Evolutionary conservation across 2,329 filamentous ascomycete genomes (phyloP), one percentile per base, ranked within the genome.

Genomic region (Epicoccum sorghinum): DNA sequence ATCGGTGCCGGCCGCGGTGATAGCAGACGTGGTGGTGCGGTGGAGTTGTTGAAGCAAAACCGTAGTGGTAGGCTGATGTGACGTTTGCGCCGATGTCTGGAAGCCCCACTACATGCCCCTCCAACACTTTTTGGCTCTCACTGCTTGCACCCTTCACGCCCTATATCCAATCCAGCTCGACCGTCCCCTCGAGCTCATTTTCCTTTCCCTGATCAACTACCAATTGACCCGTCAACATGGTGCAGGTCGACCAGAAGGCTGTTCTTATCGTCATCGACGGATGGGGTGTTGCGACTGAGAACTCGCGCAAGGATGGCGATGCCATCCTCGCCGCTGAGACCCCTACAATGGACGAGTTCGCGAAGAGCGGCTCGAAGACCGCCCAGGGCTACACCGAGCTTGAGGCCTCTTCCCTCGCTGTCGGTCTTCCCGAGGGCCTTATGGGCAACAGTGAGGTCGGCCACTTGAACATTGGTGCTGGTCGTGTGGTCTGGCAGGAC

Each of bases 391-490:
- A 89, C 80, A 91, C 90, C 61, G 88, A 96, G 80, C 88, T 99
- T 59, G 95, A 99, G 68, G 95, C 95, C 54, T 98, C 95, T 2
- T 98, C 95, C 38, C 85, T 96, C 57, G 95, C 95, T 40, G 95
- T 99, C 62, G 95, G 95, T 64, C 86, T 99, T 47, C 95, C 95
- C 18, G 93, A 99, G 75, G 95, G 95, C 55, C 83, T 99, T 64
- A 99, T 99, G 95, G 95, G 95, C 64, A 99, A 99, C 83, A 96
- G 91, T 67, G 95, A 99, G 79, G 95, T 99, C 76, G 95, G 95
- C 59, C 95, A 99, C 79, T 79, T 99, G 81, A 99, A 99, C 83
- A 98, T 99, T 75, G 95, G 95, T 69, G 95, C 95, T 55, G 95
- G 95, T 54, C 86, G 95, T 71, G 95, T 99, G 58, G 95, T 99